Percentiles rank a stretch among this genome's conserved stretches.
phyloP scores from a whole-genome alignment of 129 eudicot genomes.

The Rutidosis leptorrhynchoides region DNA sequence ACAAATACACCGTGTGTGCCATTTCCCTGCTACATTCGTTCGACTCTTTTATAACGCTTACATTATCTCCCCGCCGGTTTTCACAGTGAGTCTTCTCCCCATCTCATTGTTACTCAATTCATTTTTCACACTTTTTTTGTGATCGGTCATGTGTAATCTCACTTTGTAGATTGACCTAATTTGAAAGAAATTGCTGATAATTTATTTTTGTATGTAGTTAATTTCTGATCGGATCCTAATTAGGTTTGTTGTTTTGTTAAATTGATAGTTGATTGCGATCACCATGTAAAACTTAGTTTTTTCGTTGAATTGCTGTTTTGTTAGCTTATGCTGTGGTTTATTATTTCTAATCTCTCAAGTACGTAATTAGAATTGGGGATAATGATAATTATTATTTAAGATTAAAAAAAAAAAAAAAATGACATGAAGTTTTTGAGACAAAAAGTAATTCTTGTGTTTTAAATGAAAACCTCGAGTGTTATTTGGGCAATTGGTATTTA shows the following conservation, averaged over 20 bases:
- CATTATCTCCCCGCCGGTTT: slow-evolving; percentile 29
- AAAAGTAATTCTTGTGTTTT: not conserved
- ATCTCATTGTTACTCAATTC: not conserved
- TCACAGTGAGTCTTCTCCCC: slow-evolving; percentile 19
- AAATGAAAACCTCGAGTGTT: not conserved
- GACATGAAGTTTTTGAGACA: not conserved
- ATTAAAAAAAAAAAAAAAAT: not conserved
- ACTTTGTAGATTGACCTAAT: slow-evolving; percentile 23
- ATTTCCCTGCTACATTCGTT: too few species aligned
- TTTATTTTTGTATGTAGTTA: not conserved
- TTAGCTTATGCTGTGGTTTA: not conserved
- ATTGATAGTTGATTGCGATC: slow-evolving; percentile 13
- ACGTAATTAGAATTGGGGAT: slow-evolving; percentile 4
- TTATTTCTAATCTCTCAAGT: slow-evolving; percentile 12
- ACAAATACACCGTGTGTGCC: too few species aligned
- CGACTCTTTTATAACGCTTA: too few species aligned
- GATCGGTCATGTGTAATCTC: slow-evolving; percentile 2
- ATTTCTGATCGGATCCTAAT: slow-evolving; percentile 9
- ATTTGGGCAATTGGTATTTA: not conserved
- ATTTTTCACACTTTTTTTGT: not conserved
- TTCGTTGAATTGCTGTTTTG: slow-evolving; percentile 4
- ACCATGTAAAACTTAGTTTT: not conserved
- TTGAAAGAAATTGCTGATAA: not conserved
- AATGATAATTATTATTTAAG: not conserved
- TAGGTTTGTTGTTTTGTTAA: not conserved